Conservation (phyloP, 306 rosid species). For the Rosa persica region DNA sequence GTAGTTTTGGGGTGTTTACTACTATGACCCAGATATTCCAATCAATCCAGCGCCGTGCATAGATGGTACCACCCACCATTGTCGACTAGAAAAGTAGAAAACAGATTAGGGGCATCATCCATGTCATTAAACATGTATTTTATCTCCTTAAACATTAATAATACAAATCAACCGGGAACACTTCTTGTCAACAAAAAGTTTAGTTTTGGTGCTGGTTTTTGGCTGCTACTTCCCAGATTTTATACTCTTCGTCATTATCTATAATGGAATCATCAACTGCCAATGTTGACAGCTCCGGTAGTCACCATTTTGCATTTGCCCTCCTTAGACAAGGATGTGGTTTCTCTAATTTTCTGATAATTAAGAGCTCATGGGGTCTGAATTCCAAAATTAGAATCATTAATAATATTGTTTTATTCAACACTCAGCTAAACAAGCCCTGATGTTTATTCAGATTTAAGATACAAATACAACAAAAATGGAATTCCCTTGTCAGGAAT, state of each 20-base stretch:
- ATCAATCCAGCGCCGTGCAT: background rate
- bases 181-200: too few species aligned
- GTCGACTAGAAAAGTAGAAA: background rate
- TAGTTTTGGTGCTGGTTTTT: background rate
- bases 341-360: background rate
- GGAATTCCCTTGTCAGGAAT: slow-evolving; percentile 1
- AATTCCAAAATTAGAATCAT: background rate
- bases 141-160: background rate
- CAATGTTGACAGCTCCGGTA: background rate
- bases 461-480: background rate
- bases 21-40: too few species aligned
- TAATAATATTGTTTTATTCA: background rate
- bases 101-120: background rate
- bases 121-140: background rate
- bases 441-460: background rate
- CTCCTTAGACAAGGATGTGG: background rate
- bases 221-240: background rate
- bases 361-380: background rate
- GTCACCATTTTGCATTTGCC: background rate
- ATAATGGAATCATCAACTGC: background rate
- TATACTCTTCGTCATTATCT: background rate
- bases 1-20: too few species aligned
- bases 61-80: background rate
- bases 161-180: background rate
- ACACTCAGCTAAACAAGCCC: background rate